Conservation (phyloP, 2,329 filamentous ascomycete genomes). For the Penicillium expansum region DNA sequence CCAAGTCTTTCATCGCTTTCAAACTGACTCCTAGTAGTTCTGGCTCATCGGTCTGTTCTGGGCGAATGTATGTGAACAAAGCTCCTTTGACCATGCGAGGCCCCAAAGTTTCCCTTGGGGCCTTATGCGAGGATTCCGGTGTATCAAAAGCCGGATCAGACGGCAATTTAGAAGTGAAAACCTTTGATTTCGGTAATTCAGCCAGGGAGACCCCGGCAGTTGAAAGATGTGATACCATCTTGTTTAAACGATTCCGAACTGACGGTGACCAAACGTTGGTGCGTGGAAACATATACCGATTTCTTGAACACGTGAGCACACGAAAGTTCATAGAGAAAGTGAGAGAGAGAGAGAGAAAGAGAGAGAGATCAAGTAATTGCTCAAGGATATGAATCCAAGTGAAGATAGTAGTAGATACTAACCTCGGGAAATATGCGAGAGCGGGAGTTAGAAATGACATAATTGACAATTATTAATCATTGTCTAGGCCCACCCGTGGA, state of each 20-base stretch:
- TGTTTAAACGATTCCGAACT: conserved; percentile 36
- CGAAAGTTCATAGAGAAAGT: conserved; percentile 9
- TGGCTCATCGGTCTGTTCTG: conserved; percentile 66
- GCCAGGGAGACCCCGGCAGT: conserved; percentile 37
- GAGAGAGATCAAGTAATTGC: background rate
- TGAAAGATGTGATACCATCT: conserved; percentile 48
- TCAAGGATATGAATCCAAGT: background rate
- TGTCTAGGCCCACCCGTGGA: background rate
- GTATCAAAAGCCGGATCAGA: conserved; percentile 76
- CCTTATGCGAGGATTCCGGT: conserved; percentile 75
- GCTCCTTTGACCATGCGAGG: conserved; percentile 83
- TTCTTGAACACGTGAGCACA: conserved; percentile 4
- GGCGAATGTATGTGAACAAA: conserved; percentile 86
- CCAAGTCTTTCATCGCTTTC: conserved; percentile 76
- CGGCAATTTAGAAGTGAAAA: conserved; percentile 66
- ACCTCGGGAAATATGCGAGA: background rate
- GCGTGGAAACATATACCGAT: conserved; percentile 28
- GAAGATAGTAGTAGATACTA: background rate
- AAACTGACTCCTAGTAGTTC: conserved; percentile 80
- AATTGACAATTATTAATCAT: conserved; percentile 22
- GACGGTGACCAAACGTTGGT: conserved; percentile 1
- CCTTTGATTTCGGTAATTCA: conserved; percentile 62
- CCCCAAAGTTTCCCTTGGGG: conserved; percentile 70
- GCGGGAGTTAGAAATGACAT: conserved; percentile 13
- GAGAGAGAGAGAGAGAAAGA: too few relatives aligned